Conservation (phyloP, 768 basidiomycete species). For the Amanita pseudoporphyria region DNA sequence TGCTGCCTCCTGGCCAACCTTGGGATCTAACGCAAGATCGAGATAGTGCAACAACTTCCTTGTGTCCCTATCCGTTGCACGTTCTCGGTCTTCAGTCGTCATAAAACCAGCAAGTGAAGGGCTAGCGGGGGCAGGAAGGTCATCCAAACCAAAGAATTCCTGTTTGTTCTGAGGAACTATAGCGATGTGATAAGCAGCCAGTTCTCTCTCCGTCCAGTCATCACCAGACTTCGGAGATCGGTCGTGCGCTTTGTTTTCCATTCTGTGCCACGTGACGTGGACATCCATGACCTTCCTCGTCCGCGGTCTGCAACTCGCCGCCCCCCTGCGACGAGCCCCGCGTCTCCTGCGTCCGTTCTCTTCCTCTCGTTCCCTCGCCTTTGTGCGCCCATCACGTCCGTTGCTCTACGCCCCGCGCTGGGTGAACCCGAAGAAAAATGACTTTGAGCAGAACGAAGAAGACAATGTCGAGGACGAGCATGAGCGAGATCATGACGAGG, state of each 20-base stretch:
- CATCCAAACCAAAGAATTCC: constrained; percentile 14
- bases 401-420: constrained; percentile 6
- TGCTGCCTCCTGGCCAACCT: constrained; percentile 16
- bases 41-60: constrained; percentile 13
- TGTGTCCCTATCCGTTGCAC: constrained; percentile 14
- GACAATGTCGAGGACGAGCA: background rate
- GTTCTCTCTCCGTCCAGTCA: constrained; percentile 19
- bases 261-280: too few relatives aligned
- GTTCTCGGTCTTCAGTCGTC: constrained; percentile 12
- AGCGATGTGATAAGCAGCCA: constrained; percentile 14
- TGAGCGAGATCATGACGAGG: background rate
- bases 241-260: too few relatives aligned
- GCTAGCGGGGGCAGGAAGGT: constrained; percentile 11
- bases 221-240: constrained; percentile 18
- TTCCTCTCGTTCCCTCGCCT: background rate
- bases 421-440: constrained; percentile 6
- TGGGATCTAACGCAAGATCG: constrained; percentile 14
- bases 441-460: background rate
- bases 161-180: constrained; percentile 10
- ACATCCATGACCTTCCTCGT: background rate
- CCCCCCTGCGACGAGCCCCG: background rate
- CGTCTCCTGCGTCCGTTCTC: background rate
- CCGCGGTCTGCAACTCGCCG: constrained; percentile 3
- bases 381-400: background rate
- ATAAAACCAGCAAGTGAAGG: constrained; percentile 12